phyloP scores from a whole-genome alignment of 2,329 filamentous ascomycete genomes.

The Pyrenochaeta sp. region DNA sequence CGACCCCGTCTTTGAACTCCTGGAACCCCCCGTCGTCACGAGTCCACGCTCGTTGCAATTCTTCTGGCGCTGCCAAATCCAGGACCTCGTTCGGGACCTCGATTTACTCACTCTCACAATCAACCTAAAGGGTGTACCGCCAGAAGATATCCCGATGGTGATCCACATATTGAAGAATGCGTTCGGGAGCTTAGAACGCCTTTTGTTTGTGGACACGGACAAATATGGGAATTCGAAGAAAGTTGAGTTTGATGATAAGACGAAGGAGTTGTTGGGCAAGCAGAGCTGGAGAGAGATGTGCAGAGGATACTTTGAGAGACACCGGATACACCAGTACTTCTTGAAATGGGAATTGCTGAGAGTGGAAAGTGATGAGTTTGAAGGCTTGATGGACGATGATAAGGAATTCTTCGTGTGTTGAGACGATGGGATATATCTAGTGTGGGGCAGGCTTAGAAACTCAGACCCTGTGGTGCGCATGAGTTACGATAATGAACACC shows the following conservation, averaged over 20 bases:
- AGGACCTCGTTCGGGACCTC: conserved; percentile 35
- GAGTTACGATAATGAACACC: not conserved
- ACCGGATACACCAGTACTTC: conserved; percentile 19
- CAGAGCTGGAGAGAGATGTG: conserved; percentile 27
- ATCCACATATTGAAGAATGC: conserved; percentile 23
- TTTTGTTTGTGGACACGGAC: conserved; percentile 21
- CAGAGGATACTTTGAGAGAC: conserved; percentile 17
- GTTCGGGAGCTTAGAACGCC: conserved; percentile 26
- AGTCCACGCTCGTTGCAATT: conserved; percentile 29
- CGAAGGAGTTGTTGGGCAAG: conserved; percentile 6
- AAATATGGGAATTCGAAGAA: conserved; percentile 2
- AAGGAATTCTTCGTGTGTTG: conserved; percentile 21
- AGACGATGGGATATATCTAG: not conserved
- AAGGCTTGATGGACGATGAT: conserved; percentile 21
- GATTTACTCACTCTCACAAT: conserved; percentile 32
- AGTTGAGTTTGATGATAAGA: conserved; percentile 3
- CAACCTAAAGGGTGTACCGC: conserved; percentile 28
- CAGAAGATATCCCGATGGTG: conserved; percentile 31
- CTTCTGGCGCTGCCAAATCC: conserved; percentile 45
- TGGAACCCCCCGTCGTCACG: conserved; percentile 33
- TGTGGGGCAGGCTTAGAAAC: not conserved
- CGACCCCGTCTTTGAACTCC: conserved; percentile 34
- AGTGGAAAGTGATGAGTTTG: conserved; percentile 12
- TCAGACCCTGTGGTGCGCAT: not conserved
- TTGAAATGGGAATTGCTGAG: conserved; percentile 14